These are phyloP conservation scores for Blumeriella jaapii DNA, from an alignment of 2,329 filamentous ascomycete genomes.

Conservation along the genomic window DNA sequence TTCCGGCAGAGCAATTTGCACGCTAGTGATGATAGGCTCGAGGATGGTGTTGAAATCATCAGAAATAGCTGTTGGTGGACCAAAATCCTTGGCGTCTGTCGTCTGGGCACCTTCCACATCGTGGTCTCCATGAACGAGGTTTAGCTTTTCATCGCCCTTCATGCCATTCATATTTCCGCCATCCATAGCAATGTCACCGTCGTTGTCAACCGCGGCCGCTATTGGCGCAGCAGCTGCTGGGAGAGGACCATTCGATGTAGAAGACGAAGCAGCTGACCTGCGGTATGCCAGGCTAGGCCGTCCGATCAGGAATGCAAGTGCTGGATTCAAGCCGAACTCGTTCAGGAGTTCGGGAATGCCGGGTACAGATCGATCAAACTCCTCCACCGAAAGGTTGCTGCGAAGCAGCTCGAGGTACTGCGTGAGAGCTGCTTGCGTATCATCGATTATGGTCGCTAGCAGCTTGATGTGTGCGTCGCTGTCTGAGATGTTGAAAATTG, in stretches of 20 bases:
- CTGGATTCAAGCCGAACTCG: constrained; percentile 68
- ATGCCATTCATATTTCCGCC: neutral
- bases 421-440: constrained; percentile 71
- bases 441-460: constrained; percentile 77
- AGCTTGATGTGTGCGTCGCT: constrained; percentile 76
- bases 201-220: constrained; percentile 31
- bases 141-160: constrained; percentile 11
- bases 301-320: constrained; percentile 75
- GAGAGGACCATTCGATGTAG: constrained; percentile 16
- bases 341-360: constrained; percentile 60
- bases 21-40: constrained; percentile 58
- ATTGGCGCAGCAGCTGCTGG: constrained; percentile 3
- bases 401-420: constrained; percentile 87
- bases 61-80: constrained; percentile 25
- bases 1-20: constrained; percentile 49
- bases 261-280: constrained; percentile 30
- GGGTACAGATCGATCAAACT: constrained; percentile 73
- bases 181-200: constrained; percentile 40
- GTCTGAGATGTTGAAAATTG: constrained; percentile 63
- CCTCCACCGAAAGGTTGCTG: constrained; percentile 60
- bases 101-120: constrained; percentile 30
- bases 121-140: neutral
- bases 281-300: constrained; percentile 61
- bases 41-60: constrained; percentile 53
- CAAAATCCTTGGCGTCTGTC: constrained; percentile 26